phyloP scores from a whole-genome alignment of 495 filamentous ascomycete genomes.

The Talaromyces trachyspermus region DNA sequence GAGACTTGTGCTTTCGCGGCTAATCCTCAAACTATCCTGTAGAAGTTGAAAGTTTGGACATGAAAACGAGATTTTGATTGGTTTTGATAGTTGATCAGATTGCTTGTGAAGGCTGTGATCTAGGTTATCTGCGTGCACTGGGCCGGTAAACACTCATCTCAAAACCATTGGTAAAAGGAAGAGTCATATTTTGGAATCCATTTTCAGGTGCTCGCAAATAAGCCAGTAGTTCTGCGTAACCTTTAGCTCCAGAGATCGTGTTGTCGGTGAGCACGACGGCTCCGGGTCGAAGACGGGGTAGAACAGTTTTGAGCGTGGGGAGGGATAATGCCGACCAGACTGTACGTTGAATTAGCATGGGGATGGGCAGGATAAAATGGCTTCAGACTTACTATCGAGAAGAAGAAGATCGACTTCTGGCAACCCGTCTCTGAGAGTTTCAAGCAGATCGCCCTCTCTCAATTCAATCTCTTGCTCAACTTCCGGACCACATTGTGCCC shows the following conservation, averaged over 20 bases:
- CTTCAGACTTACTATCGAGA: slow-evolving; percentile 46
- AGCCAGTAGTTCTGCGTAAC: slow-evolving; percentile 31
- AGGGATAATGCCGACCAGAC: slow-evolving; percentile 48
- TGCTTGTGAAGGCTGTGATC: too few species aligned
- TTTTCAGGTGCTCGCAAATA: slow-evolving; percentile 22
- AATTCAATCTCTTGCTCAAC: slow-evolving; percentile 44
- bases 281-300: slow-evolving; percentile 35
- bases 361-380: background rate
- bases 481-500: slow-evolving; percentile 35
- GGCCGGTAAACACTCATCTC: slow-evolving; percentile 21
- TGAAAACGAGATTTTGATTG: too few species aligned
- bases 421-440: slow-evolving; percentile 39
- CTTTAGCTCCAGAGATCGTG: slow-evolving; percentile 20
- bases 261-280: slow-evolving; percentile 48
- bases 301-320: slow-evolving; percentile 39
- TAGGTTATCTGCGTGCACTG: too few species aligned
- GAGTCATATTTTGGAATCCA: slow-evolving; percentile 22
- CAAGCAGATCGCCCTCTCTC: slow-evolving; percentile 46
- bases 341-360: slow-evolving; percentile 14
- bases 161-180: slow-evolving; percentile 25
- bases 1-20: too few species aligned
- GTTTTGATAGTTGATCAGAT: too few species aligned
- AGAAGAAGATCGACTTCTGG: slow-evolving; percentile 46
- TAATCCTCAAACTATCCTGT: too few species aligned
- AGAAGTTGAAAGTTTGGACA: too few species aligned